Conservation (phyloP, 345 rosid genomes). For the Anastatica hierochuntica region DNA sequence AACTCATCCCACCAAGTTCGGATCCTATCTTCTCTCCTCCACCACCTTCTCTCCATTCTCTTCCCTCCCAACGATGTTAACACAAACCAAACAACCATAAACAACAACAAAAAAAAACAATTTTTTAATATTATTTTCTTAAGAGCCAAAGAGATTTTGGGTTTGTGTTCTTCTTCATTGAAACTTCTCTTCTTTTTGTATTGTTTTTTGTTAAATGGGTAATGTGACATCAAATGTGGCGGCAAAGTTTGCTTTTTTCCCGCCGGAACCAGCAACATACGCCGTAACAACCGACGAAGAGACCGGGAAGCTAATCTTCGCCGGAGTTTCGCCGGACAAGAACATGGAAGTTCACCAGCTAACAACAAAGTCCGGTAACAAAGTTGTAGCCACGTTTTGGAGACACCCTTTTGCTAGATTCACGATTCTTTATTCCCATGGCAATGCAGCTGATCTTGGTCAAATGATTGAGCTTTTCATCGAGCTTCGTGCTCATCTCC, state of each 20-base stretch:
- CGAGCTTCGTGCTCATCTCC: conserved; percentile 84
- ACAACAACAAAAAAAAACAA: not conserved
- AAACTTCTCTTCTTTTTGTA: no score
- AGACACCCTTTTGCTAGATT: conserved; percentile 84
- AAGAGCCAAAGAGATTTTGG: conserved; percentile 14
- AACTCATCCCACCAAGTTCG: conserved; percentile 16
- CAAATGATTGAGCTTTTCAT: conserved; percentile 90
- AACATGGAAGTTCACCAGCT: conserved; percentile 68
- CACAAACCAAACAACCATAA: conserved; percentile 14
- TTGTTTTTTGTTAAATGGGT: conserved; percentile 55
- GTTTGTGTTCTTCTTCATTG: conserved; percentile 6
- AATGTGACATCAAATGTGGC: conserved; percentile 83
- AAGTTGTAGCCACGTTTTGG: conserved; percentile 81
- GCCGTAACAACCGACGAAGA: conserved; percentile 45
- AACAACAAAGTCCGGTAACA: conserved; percentile 67
- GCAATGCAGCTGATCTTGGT: conserved; percentile 84
- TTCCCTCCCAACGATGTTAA: not conserved
- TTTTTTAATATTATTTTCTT: conserved; percentile 4
- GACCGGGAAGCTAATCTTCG: conserved; percentile 44
- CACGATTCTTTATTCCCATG: conserved; percentile 72
- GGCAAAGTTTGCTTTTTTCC: conserved; percentile 91
- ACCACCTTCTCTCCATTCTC: conserved; percentile 23
- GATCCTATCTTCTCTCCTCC: conserved; percentile 18
- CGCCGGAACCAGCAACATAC: conserved; percentile 85
- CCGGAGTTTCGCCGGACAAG: conserved; percentile 65